phyloP scores from a whole-genome alignment of 495 filamentous ascomycete genomes.

The Xylaria longipes region DNA sequence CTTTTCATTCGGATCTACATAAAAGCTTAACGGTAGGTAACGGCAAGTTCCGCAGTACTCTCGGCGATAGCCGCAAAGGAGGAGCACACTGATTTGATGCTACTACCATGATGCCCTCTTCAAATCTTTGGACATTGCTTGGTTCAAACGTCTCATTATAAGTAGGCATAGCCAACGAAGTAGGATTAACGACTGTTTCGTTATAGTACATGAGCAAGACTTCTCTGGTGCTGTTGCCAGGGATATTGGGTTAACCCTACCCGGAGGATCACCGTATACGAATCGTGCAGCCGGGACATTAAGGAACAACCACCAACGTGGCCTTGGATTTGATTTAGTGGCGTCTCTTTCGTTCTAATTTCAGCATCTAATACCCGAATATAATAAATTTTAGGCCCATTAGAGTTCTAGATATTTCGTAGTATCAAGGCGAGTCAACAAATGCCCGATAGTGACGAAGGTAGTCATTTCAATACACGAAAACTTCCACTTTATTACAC shows the following conservation, averaged over 20 bases:
- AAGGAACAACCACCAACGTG: neutral
- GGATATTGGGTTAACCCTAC: neutral
- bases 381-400: neutral
- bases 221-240: neutral
- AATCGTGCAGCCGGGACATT: conserved; percentile 9
- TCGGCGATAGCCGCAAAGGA: neutral
- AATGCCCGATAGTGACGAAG: neutral
- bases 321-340: neutral
- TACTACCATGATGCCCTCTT: neutral
- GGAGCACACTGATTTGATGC: neutral
- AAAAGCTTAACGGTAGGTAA: too few species aligned
- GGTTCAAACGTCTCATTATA: neutral
- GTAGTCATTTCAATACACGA: neutral
- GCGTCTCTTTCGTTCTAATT: neutral
- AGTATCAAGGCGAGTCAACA: neutral
- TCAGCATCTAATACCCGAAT: neutral
- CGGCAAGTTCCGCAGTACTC: conserved; percentile 3
- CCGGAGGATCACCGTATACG: conserved; percentile 4
- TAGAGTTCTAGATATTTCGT: neutral
- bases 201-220: neutral
- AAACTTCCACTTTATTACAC: neutral
- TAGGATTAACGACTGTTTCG: neutral
- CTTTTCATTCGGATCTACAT: neutral
- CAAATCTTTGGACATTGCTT: neutral
- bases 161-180: neutral